Evolutionary conservation across 371 early-diverging fungal species (phyloP).

Genomic region (Furculomyces boomerangus): DNA sequence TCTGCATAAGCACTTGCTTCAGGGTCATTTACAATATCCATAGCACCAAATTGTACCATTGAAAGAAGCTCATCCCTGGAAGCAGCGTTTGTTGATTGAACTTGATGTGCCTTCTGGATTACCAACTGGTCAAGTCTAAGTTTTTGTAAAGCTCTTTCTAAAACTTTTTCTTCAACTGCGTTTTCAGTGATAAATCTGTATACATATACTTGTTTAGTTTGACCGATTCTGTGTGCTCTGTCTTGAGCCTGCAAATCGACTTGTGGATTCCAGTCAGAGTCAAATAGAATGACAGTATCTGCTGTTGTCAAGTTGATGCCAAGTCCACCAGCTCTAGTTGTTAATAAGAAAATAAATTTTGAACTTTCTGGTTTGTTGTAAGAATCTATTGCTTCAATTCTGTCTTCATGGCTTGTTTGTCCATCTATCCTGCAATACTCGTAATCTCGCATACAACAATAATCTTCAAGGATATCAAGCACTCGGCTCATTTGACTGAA

Average conservation of each 20-base stretch:
- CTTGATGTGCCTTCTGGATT: slow-evolving; percentile 75
- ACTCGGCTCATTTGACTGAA: slow-evolving; percentile 99
- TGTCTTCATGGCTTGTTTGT: slow-evolving; percentile 83
- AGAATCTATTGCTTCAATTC: slow-evolving; percentile 85
- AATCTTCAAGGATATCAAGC: slow-evolving; percentile 98
- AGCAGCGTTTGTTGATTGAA: slow-evolving; percentile 24
- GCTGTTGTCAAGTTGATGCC: slow-evolving; percentile 98
- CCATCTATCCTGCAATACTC: slow-evolving; percentile 99
- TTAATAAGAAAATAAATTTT: slow-evolving; percentile 93
- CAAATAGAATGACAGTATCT: slow-evolving; percentile 94
- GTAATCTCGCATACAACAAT: slow-evolving; percentile 77
- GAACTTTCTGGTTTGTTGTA: slow-evolving; percentile 80
- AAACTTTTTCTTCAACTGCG: slow-evolving; percentile 95
- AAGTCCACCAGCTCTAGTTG: slow-evolving; percentile 96
- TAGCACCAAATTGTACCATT: slow-evolving; percentile 96
- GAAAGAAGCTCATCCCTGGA: slow-evolving; percentile 72
- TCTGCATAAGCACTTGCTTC: slow-evolving; percentile 5
- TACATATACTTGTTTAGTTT: slow-evolving; percentile 95
- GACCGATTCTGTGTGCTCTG: slow-evolving; percentile 99
- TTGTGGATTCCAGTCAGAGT: slow-evolving; percentile 98
- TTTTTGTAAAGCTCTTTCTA: slow-evolving; percentile 93
- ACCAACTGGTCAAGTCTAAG: slow-evolving; percentile 94
- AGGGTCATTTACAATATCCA: slow-evolving; percentile 47
- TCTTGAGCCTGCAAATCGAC: slow-evolving; percentile 93
- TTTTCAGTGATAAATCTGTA: slow-evolving; percentile 95